phyloP scores from a whole-genome alignment of 768 basidiomycete species.

The Tulasnella sp. region DNA sequence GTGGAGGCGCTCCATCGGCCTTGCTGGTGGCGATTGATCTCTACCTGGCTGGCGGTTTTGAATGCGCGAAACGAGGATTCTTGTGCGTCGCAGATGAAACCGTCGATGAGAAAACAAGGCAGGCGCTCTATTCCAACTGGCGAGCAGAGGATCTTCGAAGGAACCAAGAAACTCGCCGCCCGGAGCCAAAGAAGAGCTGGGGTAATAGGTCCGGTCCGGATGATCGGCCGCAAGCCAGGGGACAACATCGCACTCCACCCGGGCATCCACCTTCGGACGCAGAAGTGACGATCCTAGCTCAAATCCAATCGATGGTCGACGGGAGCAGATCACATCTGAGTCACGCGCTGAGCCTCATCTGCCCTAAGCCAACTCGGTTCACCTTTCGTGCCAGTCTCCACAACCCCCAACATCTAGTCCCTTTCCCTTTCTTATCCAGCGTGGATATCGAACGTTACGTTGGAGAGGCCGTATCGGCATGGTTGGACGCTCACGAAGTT shows the following conservation, averaged over 20 bases:
- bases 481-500: conserved; percentile 3
- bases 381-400: conserved; percentile 7
- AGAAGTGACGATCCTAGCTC: neutral
- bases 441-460: neutral
- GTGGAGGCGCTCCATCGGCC: neutral
- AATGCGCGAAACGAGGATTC: neutral
- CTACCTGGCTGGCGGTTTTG: neutral
- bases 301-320: neutral
- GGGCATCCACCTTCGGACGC: neutral
- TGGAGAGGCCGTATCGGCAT: conserved; percentile 1
- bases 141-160: conserved; percentile 4
- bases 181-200: neutral
- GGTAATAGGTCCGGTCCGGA: neutral
- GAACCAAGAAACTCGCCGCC: conserved; percentile 3
- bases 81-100: neutral
- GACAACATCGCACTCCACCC: neutral
- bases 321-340: neutral
- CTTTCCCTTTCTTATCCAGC: conserved; percentile 8
- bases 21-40: neutral
- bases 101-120: neutral
- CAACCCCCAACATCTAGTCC: conserved; percentile 11
- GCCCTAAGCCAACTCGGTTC: neutral
- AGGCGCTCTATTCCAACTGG: neutral
- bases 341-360: neutral
- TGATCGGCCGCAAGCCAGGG: neutral